Base-by-base conservation (phyloP, 768 basidiomycete genomes). In the Hygrophorus pudorinus region DNA sequence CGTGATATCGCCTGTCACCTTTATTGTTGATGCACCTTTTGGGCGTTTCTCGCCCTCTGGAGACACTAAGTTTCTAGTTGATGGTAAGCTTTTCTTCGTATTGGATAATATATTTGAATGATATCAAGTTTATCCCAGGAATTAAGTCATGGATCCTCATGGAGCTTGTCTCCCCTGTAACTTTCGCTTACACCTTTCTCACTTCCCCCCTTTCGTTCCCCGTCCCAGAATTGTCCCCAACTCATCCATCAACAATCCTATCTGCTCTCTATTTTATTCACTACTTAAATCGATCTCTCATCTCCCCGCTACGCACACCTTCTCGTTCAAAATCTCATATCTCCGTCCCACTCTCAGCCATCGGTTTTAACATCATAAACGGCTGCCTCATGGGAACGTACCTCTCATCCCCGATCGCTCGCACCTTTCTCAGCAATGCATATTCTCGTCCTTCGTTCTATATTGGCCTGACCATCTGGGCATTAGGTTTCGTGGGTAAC, bases 271-370 rank as follows among this genome's bases (percentile, higher is more conserved):
- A 73, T 61, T 58, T 91, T 39, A 44, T 71, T 1, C 91, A 96
- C 65, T 94, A 97, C 62, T 49, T 73, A 42, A 91, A 94, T 62
- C 85, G 93, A 40, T 78, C 88, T 4, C 45, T 91, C 40, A 53
- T 96, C 27, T 85, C 80, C 1, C 87, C 89, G 5, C 65, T 94
- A 4, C 74, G 87, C 47, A 82, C 88, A 0, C 85, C 91, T 0
- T 78, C 78, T 27, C 76, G 90, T 35, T 83, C 85, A 0, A 82
- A 78, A 46, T 72, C 81, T 9, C 85, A 93, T 63, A 56, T 89
- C 46, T 57, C 65, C 40, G 79, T 94, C 8, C 65, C 78, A 1
- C 30, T 83, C 8, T 46, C 51, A 4, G 85, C 70, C 0, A 55
- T 77, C 3, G 6, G 56, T 0, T 93, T 90, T 72, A 94, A 94